A percentile compares a stretch with the other conserved stretches of the same genome.
Conservation (phyloP, 805 yeast species). For the Zygotorulaspora chibaensis region DNA sequence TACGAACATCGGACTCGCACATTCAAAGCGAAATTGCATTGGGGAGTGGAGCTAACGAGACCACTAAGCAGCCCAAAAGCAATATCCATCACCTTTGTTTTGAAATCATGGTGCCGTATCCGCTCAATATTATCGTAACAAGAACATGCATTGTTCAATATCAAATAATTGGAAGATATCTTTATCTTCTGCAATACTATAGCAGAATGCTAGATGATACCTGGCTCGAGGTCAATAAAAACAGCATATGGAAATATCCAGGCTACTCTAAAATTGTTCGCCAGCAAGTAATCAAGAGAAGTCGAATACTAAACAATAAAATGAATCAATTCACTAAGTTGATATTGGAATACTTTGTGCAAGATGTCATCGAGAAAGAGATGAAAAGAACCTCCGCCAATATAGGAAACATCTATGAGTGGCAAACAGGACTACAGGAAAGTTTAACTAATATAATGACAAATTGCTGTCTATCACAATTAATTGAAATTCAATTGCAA, state of each 20-base stretch:
- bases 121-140: slow-evolving; percentile 70
- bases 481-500: slow-evolving; percentile 30
- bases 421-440: slow-evolving; percentile 24
- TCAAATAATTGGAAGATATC: slow-evolving; percentile 72
- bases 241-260: slow-evolving; percentile 60
- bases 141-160: slow-evolving; percentile 70
- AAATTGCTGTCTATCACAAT: slow-evolving; percentile 24
- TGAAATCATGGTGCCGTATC: slow-evolving; percentile 73
- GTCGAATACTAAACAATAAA: slow-evolving; percentile 50
- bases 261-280: slow-evolving; percentile 42
- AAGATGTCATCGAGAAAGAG: slow-evolving; percentile 25
- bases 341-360: slow-evolving; percentile 24
- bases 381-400: slow-evolving; percentile 10
- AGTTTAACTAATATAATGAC: slow-evolving; percentile 30
- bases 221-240: slow-evolving; percentile 61
- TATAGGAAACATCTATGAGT: slow-evolving; percentile 10
- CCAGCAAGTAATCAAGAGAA: slow-evolving; percentile 51
- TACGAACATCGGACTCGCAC: slow-evolving; percentile 17
- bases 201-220: slow-evolving; percentile 56
- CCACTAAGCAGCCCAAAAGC: slow-evolving; percentile 25
- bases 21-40: slow-evolving; percentile 4
- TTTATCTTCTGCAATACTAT: slow-evolving; percentile 58
- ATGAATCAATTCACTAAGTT: slow-evolving; percentile 35
- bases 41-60: not conserved
- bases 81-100: slow-evolving; percentile 50